phyloP scores from a whole-genome alignment of 1,139 yeast species.

The Saccharomycopsis phalli region DNA sequence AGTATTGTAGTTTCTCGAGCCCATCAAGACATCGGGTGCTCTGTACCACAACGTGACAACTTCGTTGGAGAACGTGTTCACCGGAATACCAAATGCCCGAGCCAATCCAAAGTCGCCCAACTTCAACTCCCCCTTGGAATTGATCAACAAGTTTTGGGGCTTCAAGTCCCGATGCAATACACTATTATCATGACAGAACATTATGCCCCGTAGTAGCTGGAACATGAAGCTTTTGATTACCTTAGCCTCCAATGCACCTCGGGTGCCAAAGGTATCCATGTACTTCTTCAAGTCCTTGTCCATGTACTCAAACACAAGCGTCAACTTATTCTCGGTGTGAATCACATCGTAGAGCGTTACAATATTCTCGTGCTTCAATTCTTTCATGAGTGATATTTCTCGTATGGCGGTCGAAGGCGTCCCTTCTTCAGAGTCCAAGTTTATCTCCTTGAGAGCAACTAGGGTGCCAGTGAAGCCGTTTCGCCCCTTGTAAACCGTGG shows the following conservation, averaged over 20 bases:
- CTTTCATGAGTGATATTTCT: conserved; percentile 94
- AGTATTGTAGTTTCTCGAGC: conserved; percentile 90
- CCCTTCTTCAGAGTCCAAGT: conserved; percentile 92
- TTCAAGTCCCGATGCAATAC: conserved; percentile 92
- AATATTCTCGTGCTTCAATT: conserved; percentile 86
- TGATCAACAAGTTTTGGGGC: conserved; percentile 88
- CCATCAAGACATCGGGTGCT: conserved; percentile 94
- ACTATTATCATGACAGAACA: conserved; percentile 91
- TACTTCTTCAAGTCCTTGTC: conserved; percentile 89
- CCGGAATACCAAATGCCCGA: conserved; percentile 96
- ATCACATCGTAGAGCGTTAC: conserved; percentile 91
- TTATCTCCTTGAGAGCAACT: conserved; percentile 92
- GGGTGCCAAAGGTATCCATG: conserved; percentile 80
- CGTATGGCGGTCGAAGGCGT: conserved; percentile 97
- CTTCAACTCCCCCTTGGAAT: conserved; percentile 80
- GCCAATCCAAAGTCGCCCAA: conserved; percentile 98
- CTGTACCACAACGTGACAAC: conserved; percentile 98
- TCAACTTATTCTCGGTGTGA: conserved; percentile 91
- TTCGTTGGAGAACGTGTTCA: conserved; percentile 92
- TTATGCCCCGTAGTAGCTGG: conserved; percentile 81
- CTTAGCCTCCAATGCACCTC: conserved; percentile 71
- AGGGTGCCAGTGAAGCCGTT: conserved; percentile 86
- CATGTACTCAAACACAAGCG: conserved; percentile 88
- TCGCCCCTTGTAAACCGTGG: conserved; percentile 94
- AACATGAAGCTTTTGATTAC: conserved; percentile 87